Evolutionary conservation across 73 alveolate genomes (phyloP).

Genomic region (Durusdinium trenchii): DNA sequence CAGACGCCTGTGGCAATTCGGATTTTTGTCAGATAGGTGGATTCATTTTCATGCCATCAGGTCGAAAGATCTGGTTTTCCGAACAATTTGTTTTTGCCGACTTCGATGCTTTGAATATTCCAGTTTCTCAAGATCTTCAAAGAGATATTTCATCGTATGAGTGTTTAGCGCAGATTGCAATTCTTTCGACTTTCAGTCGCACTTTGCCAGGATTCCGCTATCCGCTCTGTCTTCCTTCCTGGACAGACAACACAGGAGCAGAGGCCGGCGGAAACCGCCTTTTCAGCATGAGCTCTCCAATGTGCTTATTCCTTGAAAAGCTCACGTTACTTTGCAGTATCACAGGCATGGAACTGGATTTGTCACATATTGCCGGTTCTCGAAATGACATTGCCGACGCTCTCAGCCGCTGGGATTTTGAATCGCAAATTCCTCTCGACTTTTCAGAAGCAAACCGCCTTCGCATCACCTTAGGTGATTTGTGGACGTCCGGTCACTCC

Average conservation of each 20-base stretch:
- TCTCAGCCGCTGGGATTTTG: neutral
- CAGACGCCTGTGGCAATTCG: neutral
- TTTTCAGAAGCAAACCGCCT: neutral
- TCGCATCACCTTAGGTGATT: neutral
- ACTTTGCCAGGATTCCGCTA: neutral
- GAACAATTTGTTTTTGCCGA: neutral
- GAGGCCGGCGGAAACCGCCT: neutral
- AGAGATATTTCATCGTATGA: neutral
- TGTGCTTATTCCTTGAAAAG: neutral
- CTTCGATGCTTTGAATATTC: neutral
- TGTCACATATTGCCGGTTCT: too few relatives aligned
- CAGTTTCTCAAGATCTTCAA: neutral
- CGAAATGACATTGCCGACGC: neutral
- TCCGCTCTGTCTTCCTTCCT: neutral
- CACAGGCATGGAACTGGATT: neutral
- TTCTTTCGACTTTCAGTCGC: neutral
- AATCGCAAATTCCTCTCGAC: neutral
- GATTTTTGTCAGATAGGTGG: neutral
- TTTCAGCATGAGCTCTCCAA: neutral
- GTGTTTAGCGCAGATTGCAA: neutral
- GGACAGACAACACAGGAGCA: neutral
- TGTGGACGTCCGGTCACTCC: too few relatives aligned
- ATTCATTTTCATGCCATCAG: neutral
- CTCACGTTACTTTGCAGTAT: neutral
- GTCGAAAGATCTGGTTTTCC: neutral